Evolutionary conservation across 78 protist genomes (phyloP), one percentile per base, ranked within the genome.

Genomic region (slime mould (Dictyostelium discoideum)): DNA sequence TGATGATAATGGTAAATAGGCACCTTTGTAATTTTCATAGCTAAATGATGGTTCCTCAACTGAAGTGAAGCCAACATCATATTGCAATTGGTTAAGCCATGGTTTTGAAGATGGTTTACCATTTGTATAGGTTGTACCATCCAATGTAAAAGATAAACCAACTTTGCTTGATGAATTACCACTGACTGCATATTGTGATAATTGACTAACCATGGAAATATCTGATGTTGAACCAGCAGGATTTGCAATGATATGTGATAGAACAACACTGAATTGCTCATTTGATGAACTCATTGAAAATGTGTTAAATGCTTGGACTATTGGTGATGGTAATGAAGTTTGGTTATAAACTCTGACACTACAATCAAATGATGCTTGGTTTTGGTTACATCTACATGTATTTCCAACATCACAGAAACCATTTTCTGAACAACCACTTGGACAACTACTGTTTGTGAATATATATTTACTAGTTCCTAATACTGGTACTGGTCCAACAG

Each of bases 291-390:
- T 16, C 20, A 76, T 32, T 39, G 46, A 7, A 39, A 76, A 11
- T 29, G 54, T 76, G 20, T 39, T 26, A 76, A 32, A 39, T 26
- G 10, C 26, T 11, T 5, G 3, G 1, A 5, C 37, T 5, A 0
- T 14, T 76, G 82, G 82, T 76, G 82, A 76, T 76, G 82, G 44
- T 76, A 14, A 39, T 69, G 77, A n/a, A 2, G 54, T 76, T 7
- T 4, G 0, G 20, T 76, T 76, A 13, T 7, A 16, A 14, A 76
- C 50, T 76, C 39, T 76, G 0, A 14, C 6, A 18, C 82, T 76
- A 37, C 82, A 76, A 76, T 76, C 82, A 18, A 76, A 76, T 76
- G 82, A 76, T 76, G 82, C 82, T 32, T 76, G 39, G 13, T 44
- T 44, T 76, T 37, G 13, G 40, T 29, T 20, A 20, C 82, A 76